A percentile compares a stretch with the other conserved stretches of the same genome.
phyloP scores from a whole-genome alignment of 2,329 filamentous ascomycete species.

The Pestalotiopsis sp. region DNA sequence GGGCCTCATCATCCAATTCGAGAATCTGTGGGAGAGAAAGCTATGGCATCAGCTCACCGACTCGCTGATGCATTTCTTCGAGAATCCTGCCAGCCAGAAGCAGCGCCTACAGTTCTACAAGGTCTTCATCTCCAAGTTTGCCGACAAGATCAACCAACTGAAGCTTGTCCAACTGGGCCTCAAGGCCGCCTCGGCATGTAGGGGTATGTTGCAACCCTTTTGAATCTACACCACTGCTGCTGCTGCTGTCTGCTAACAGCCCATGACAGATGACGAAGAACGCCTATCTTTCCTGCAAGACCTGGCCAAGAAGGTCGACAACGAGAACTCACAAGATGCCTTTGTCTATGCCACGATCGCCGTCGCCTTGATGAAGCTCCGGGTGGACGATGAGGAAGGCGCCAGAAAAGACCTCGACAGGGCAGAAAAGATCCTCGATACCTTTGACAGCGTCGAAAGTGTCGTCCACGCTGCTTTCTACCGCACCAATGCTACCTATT shows the following conservation, averaged over 20 bases:
- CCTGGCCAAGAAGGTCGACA: conserved; percentile 86
- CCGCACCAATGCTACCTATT: conserved; percentile 91
- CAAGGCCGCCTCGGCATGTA: conserved; percentile 82
- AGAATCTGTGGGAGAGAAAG: conserved; percentile 97
- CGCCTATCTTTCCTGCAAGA: conserved; percentile 82
- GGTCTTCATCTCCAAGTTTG: conserved; percentile 92
- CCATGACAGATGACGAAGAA: conserved; percentile 73
- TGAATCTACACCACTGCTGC: not conserved
- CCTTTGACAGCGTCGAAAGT: conserved; percentile 92
- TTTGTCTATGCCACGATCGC: conserved; percentile 92
- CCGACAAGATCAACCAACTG: conserved; percentile 98
- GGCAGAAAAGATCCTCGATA: conserved; percentile 85
- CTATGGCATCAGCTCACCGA: conserved; percentile 99
- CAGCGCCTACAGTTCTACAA: conserved; percentile 92
- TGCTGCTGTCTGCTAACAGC: conserved; percentile 2
- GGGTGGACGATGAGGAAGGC: conserved; percentile 76
- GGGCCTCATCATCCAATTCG: conserved; percentile 84
- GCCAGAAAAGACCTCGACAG: conserved; percentile 84
- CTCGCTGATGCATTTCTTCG: conserved; percentile 85
- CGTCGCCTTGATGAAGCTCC: conserved; percentile 84
- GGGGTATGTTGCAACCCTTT: conserved; percentile 52
- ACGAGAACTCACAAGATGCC: conserved; percentile 90
- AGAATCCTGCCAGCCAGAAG: conserved; percentile 74
- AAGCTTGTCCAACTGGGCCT: conserved; percentile 92
- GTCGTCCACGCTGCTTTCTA: conserved; percentile 97